Percentiles rank a stretch among this genome's conserved stretches.
phyloP scores from a whole-genome alignment of 305 asterid genomes.

The Solanum hybrid region DNA sequence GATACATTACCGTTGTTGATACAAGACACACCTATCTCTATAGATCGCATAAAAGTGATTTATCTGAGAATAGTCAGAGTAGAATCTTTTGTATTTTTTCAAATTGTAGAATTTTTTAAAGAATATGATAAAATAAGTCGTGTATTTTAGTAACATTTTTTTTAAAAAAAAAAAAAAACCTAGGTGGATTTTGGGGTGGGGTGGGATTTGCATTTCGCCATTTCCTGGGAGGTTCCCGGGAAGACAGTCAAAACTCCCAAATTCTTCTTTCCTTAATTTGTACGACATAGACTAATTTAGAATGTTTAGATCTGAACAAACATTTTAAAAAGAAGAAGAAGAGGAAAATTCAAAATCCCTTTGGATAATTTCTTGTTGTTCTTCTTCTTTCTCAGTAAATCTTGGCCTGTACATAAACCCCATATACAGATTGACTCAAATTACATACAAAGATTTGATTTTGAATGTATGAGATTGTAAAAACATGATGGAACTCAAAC shows the following conservation, averaged over 20 bases:
- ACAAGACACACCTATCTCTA: fast-evolving
- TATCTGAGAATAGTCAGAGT: neutral
- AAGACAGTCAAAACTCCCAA: neutral
- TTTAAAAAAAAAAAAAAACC: fast-evolving
- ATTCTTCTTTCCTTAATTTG: neutral
- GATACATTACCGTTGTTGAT: no score
- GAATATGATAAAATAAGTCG: no score
- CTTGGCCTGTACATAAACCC: neutral
- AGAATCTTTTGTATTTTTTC: neutral
- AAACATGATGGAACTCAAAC: constrained; percentile 35
- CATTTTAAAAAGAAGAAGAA: neutral
- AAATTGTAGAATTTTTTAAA: fast-evolving
- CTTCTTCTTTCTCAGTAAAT: neutral
- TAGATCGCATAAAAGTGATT: no score
- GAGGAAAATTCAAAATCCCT: neutral
- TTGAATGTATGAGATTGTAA: neutral
- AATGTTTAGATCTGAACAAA: neutral
- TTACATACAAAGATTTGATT: neutral
- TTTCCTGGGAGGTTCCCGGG: neutral
- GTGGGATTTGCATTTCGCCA: neutral
- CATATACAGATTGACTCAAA: neutral
- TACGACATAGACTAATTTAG: neutral
- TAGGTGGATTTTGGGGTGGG: neutral
- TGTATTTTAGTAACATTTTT: neutral
- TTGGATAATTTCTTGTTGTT: neutral